phyloP scores from a whole-genome alignment of 2,329 filamentous ascomycete genomes.

The Ophiostoma montium region DNA sequence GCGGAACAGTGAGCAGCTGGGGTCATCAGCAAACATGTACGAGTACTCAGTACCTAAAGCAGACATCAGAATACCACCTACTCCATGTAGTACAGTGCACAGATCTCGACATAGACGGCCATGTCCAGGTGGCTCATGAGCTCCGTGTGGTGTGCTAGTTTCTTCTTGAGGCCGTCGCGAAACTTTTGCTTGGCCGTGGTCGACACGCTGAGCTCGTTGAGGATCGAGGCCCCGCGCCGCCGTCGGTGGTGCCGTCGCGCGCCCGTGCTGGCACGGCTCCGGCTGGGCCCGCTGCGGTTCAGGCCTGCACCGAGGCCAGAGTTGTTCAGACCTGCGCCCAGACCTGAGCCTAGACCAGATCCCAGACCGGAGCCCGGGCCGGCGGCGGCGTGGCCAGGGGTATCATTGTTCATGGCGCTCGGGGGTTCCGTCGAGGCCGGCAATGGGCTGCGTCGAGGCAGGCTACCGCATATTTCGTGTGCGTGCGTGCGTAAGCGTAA shows the following conservation, averaged over 20 bases:
- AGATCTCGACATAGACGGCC: constrained; percentile 50
- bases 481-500: too few relatives aligned
- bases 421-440: background rate
- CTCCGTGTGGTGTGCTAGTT: constrained; percentile 45
- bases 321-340: constrained; percentile 2
- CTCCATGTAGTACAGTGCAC: constrained; percentile 58
- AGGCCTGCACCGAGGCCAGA: constrained; percentile 3
- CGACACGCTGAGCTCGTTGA: constrained; percentile 5
- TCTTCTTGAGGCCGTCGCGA: constrained; percentile 31
- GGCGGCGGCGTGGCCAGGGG: background rate
- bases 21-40: background rate
- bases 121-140: constrained; percentile 48
- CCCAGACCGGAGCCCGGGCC: constrained; percentile 1
- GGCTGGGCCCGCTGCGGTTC: background rate
- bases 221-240: background rate
- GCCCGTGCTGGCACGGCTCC: constrained; percentile 4
- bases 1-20: constrained; percentile 50
- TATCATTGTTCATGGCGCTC: constrained; percentile 6
- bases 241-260: background rate
- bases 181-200: constrained; percentile 14
- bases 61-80: constrained; percentile 29
- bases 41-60: constrained; percentile 3
- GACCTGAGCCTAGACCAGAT: background rate
- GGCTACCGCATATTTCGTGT: constrained; percentile 8
- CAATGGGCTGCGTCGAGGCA: background rate